Base-by-base conservation (phyloP, 2,329 filamentous ascomycete genomes). In the Clarireedia homoeocarpa region DNA sequence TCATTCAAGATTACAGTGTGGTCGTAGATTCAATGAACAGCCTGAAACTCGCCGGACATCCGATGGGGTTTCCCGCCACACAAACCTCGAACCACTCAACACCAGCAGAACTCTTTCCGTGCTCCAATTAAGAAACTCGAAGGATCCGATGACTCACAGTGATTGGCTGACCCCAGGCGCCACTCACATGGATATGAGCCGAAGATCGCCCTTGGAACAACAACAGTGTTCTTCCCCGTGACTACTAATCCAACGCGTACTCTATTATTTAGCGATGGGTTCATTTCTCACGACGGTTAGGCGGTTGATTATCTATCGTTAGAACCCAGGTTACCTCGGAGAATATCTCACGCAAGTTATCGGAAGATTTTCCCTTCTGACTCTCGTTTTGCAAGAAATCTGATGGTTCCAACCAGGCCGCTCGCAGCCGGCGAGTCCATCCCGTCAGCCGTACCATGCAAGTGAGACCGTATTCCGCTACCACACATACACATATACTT, bases 381-480 rank as follows among this genome's bases (percentile, higher is more conserved):
- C 48, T 48, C 10, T 34, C 10, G 30, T 34, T 34, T 34, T 9
- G 30, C 9, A 34, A 34, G 30, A 12, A 34, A 34, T 34, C 10
- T 12, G 9, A 34, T 34, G 30, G 9, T 34, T 34, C 30, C 10
- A 34, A 34, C 12, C 30, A 27, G 14, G 17, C 45, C 10, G 17
- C 34, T 40, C 26, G n/a, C 45, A 49, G 23, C 44, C 42, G 15
- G 15, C 4, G 24, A 48, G 24, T 10, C 20, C 24, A 17, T n/a
- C 46, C 17, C 46, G 36, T 45, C 47, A 51, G 53, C 53, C 38
- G 20, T 51, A 42, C n/a, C 20, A 50, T 55, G 53, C 46, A 55
- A 17, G 53, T 55, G 26, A 55, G 47, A 55, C 50, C 26, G 27
- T 51, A 50, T 27, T 42, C 3, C 39, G 20, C 39, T 42, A 23